These are phyloP conservation scores for Penicillium verrucosum DNA, from an alignment of 2,329 filamentous ascomycete genomes.

Conservation along the genomic window DNA sequence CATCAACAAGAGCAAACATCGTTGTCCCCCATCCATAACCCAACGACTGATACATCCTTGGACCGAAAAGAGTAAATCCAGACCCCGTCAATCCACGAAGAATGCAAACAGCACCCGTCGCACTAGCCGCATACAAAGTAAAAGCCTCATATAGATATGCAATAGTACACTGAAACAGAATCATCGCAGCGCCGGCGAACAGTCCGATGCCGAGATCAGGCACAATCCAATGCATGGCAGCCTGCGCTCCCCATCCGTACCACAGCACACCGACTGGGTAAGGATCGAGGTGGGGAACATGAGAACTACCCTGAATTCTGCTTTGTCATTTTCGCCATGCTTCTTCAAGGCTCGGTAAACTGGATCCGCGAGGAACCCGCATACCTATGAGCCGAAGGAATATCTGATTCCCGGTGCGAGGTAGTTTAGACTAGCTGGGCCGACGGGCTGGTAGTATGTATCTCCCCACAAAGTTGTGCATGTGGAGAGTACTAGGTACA, in stretches of 20 bases:
- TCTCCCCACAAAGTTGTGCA: constrained; percentile 55
- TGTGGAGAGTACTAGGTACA: constrained; percentile 59
- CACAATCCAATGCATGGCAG: constrained; percentile 47
- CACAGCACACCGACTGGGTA: constrained; percentile 48
- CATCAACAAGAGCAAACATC: constrained; percentile 41
- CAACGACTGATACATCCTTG: constrained; percentile 36
- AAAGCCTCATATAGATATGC: constrained; percentile 42
- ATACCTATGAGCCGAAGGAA: constrained; percentile 48
- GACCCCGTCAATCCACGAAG: constrained; percentile 48
- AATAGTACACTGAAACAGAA: constrained; percentile 33
- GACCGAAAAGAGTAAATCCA: constrained; percentile 51
- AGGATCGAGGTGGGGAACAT: constrained; percentile 51
- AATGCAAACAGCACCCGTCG: constrained; percentile 48
- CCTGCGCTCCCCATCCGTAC: constrained; percentile 52
- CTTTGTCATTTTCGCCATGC: constrained; percentile 22
- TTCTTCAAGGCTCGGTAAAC: background rate
- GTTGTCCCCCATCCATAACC: constrained; percentile 43
- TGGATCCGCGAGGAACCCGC: constrained; percentile 1
- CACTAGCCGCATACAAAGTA: constrained; percentile 46
- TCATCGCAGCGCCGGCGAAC: constrained; percentile 43
- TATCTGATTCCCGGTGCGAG: constrained; percentile 59
- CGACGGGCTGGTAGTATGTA: constrained; percentile 50
- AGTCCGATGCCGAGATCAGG: constrained; percentile 49
- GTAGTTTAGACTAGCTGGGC: constrained; percentile 57
- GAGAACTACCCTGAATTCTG: constrained; percentile 59